Percentiles rank a stretch among this genome's conserved stretches.
These are phyloP conservation scores for Rhizopogon salebrosus DNA, from an alignment of 768 basidiomycete genomes.

Conservation along the genomic window DNA sequence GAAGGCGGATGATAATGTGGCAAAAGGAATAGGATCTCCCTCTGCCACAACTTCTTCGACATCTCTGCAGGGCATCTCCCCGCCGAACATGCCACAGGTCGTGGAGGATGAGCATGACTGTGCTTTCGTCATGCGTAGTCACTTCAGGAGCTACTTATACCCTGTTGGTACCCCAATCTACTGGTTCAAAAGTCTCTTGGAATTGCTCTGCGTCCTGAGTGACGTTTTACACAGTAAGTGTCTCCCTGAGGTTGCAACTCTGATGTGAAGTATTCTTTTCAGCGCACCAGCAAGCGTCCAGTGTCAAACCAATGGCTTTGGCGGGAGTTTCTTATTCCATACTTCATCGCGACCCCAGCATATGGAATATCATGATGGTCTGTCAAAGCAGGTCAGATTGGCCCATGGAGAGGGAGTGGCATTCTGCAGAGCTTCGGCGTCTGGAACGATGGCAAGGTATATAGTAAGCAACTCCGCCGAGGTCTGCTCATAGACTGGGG, in stretches of 20 bases:
- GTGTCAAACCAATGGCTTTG: background rate
- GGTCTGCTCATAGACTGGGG: background rate
- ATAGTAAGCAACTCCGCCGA: background rate
- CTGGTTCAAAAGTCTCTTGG: background rate
- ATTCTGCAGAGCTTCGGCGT: background rate
- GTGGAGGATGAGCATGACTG: no score
- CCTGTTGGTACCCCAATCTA: no score
- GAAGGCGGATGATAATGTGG: no score
- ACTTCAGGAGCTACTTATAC: no score
- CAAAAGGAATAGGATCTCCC: no score
- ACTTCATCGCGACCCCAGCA: background rate
- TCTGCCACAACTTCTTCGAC: no score
- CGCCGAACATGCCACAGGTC: no score
- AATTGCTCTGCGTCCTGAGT: background rate
- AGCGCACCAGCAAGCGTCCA: background rate
- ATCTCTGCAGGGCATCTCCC: no score
- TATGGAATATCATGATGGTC: background rate
- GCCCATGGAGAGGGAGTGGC: background rate
- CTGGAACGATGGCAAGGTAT: no score
- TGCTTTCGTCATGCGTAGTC: no score
- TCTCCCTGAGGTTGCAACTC: background rate
- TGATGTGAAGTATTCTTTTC: background rate
- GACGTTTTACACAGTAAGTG: background rate
- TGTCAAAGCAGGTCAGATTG: background rate
- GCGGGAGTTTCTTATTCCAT: background rate